A percentile compares a stretch with the other conserved stretches of the same genome.
These are phyloP conservation scores for Colletotrichum brevisporum DNA, from an alignment of 2,329 filamentous ascomycete species.

Conservation along the genomic window DNA sequence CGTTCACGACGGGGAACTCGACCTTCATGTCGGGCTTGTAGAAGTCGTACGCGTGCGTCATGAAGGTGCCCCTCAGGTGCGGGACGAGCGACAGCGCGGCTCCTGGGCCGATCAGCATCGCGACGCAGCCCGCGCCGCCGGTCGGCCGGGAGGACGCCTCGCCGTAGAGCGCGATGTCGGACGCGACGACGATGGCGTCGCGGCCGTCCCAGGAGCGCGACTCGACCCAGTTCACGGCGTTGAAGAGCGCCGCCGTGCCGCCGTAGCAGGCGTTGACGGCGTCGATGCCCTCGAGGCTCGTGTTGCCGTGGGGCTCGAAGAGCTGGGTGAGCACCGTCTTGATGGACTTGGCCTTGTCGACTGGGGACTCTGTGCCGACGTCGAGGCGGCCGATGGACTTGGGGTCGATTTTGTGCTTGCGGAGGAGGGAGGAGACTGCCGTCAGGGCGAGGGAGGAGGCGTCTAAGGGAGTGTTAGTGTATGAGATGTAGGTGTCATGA, in stretches of 20 bases:
- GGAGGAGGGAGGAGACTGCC: constrained; percentile 80
- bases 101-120: constrained; percentile 83
- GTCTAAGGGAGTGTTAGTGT: constrained; percentile 56
- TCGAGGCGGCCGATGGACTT: constrained; percentile 84
- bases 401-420: constrained; percentile 86
- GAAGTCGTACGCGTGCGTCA: constrained; percentile 89
- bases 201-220: constrained; percentile 89
- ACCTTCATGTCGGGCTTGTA: constrained; percentile 91
- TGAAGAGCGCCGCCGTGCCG: constrained; percentile 87
- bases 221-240: constrained; percentile 87
- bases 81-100: constrained; percentile 83
- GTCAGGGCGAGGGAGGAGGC: constrained; percentile 88
- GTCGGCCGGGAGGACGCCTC: constrained; percentile 86
- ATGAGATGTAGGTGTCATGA: constrained; percentile 51
- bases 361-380: constrained; percentile 86
- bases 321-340: constrained; percentile 91
- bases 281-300: constrained; percentile 86
- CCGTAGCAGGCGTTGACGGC: constrained; percentile 90
- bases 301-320: constrained; percentile 80
- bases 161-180: constrained; percentile 88
- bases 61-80: constrained; percentile 83
- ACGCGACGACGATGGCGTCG: constrained; percentile 83
- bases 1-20: constrained; percentile 89
- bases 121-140: constrained; percentile 84
- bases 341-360: constrained; percentile 93